These are phyloP conservation scores for Gloeostereum incarnatum DNA, from an alignment of 768 basidiomycete species.

Conservation along the genomic window DNA sequence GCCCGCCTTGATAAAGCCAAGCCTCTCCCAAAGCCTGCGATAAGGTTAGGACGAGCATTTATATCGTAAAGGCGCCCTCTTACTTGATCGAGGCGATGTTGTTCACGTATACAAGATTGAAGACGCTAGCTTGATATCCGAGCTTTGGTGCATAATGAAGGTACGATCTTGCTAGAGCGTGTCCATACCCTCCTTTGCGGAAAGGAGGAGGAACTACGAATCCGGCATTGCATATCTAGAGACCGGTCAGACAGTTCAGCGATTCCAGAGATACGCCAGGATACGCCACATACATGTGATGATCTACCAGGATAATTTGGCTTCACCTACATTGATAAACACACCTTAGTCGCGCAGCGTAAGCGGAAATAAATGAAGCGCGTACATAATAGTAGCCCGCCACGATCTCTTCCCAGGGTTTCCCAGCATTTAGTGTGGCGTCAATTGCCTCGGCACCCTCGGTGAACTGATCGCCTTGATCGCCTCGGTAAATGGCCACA, in stretches of 20 bases:
- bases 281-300: slow-evolving; percentile 63
- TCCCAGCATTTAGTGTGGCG: slow-evolving; percentile 33
- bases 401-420: slow-evolving; percentile 60
- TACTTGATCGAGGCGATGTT: slow-evolving; percentile 69
- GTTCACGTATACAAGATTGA: slow-evolving; percentile 87
- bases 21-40: slow-evolving; percentile 69
- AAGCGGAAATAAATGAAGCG: slow-evolving; percentile 9
- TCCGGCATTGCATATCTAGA: slow-evolving; percentile 81
- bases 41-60: slow-evolving; percentile 4
- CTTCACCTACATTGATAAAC: slow-evolving; percentile 42
- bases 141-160: slow-evolving; percentile 72
- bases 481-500: slow-evolving; percentile 40
- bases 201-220: slow-evolving; percentile 67
- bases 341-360: neutral
- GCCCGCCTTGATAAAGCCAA: slow-evolving; percentile 76
- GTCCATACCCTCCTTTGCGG: slow-evolving; percentile 61
- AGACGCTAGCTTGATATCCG: slow-evolving; percentile 73
- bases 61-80: slow-evolving; percentile 10
- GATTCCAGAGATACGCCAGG: neutral
- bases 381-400: slow-evolving; percentile 76
- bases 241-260: slow-evolving; percentile 3
- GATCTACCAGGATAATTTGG: slow-evolving; percentile 88
- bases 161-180: slow-evolving; percentile 66
- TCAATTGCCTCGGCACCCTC: no score
- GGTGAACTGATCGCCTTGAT: slow-evolving; percentile 6